Evolutionary conservation across 2,329 filamentous ascomycete genomes (phyloP).

Genomic region (Aspergillus pseudoterreus): DNA sequence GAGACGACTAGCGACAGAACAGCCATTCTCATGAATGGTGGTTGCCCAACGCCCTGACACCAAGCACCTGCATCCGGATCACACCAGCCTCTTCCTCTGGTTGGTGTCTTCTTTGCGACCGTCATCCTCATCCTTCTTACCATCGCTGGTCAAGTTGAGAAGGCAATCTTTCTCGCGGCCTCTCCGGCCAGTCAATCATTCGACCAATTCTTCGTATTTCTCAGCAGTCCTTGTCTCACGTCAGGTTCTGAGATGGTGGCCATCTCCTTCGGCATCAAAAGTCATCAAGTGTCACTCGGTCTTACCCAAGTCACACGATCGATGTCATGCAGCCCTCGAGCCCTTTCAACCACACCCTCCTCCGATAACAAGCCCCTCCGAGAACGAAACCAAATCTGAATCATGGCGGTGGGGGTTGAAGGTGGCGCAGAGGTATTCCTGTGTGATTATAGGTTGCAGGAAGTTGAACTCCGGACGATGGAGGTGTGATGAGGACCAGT

Average conservation of each 20-base stretch:
- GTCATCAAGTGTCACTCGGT: neutral
- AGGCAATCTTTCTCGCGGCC: neutral
- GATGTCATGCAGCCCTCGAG: constrained; percentile 9
- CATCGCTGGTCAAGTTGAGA: constrained; percentile 1
- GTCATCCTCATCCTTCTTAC: neutral
- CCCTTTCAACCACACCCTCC: neutral
- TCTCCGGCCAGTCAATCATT: neutral
- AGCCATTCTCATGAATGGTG: constrained; percentile 6
- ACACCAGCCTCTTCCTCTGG: constrained; percentile 5
- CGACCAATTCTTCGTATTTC: neutral
- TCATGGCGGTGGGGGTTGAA: neutral
- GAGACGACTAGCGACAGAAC: constrained; percentile 20
- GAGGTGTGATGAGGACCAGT: constrained; percentile 2
- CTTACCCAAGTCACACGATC: constrained; percentile 17
- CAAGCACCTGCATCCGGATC: constrained; percentile 19
- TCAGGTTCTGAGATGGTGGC: neutral
- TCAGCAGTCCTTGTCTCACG: neutral
- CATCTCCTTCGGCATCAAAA: neutral
- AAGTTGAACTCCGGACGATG: constrained; percentile 5
- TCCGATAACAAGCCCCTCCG: neutral
- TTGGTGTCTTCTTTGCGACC: constrained; percentile 13
- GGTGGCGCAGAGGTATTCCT: neutral
- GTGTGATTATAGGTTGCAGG: constrained; percentile 16
- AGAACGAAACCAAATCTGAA: neutral
- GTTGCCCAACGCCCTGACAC: constrained; percentile 20